Base-by-base conservation (phyloP, 352 stramenopile species). In the Phytophthora rubi region DNA sequence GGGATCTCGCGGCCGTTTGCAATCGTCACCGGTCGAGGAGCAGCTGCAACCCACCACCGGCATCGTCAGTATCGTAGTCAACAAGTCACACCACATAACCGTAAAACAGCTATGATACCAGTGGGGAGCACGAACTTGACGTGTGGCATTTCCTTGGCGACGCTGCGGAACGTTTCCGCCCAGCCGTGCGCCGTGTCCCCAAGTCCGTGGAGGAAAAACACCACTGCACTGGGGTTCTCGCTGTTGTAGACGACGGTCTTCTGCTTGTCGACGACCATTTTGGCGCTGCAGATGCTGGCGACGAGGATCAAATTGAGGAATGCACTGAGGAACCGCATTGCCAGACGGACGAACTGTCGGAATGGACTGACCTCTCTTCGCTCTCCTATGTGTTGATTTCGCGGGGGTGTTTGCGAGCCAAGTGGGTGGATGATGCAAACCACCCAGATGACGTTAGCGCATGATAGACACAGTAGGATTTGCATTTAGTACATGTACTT, bases 1-100 rank as follows among this genome's bases (percentile, higher is more conserved):
- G 92, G 89, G 86, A 98, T 98, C 0, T 77, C 63, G 70, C 95
- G 94, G 33, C 95, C 94, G 65, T 90, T 93, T 65, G 98, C 98
- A 69, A 98, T 83, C 6, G 94, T 97, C 51, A 99, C 96, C 0
- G 95, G 92, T 73, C 90, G 83, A 37, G 78, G 91, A 18, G 84
- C 78, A 21, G 96, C 95, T 88, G 32, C 12, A 4, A 26, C 23
- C 23, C 23, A 26, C 23, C 23, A 26, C 23, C 23, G 2, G 2
- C 23, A 26, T 26, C 23, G 23, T 26, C 23, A 26, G 23, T 26
- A 3, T 26, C 23, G 23, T 26, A 26, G 23, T 26, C 23, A 26
- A 26, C 23, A 26, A 26, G 23, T 26, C 23, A 26, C 2, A 26
- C 23, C 23, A 26, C 23, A 26, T 3, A 26, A 26, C 2, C 1